phyloP scores from a whole-genome alignment of 495 filamentous ascomycete species.

The Penicillium ochrochloron region DNA sequence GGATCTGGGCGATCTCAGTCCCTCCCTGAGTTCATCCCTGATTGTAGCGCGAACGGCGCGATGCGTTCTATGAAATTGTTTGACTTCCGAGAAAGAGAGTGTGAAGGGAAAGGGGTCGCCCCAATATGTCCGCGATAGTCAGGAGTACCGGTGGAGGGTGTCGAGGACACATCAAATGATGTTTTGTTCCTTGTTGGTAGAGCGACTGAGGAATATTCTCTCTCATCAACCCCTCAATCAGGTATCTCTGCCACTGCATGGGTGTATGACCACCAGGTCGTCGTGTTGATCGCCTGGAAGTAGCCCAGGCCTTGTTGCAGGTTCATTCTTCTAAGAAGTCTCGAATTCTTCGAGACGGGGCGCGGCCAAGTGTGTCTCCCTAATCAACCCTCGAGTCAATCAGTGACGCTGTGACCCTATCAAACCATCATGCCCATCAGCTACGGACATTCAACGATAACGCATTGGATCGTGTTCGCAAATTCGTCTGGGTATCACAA shows the following conservation, averaged over 20 bases:
- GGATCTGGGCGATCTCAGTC: background rate
- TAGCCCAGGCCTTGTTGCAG: background rate
- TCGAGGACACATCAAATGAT: background rate
- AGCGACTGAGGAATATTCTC: background rate
- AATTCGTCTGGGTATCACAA: background rate
- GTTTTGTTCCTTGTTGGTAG: background rate
- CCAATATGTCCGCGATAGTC: background rate
- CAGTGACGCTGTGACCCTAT: background rate
- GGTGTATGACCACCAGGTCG: background rate
- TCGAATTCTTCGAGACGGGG: too few species aligned
- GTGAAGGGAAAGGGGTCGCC: background rate
- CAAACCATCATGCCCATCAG: background rate
- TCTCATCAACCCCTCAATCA: background rate
- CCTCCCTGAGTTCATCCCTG: background rate
- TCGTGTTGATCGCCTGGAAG: background rate
- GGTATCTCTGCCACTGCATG: background rate
- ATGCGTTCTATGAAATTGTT: background rate
- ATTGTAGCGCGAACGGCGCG: background rate
- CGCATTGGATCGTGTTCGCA: conserved; percentile 1
- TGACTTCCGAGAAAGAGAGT: background rate
- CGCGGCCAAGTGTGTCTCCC: background rate
- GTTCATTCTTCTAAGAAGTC: background rate
- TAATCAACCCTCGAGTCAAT: background rate
- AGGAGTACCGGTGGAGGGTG: background rate
- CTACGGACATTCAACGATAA: conserved; percentile 4